These are phyloP conservation scores for Venustampulla echinocandica DNA, from an alignment of 495 filamentous ascomycete genomes.

Conservation along the genomic window DNA sequence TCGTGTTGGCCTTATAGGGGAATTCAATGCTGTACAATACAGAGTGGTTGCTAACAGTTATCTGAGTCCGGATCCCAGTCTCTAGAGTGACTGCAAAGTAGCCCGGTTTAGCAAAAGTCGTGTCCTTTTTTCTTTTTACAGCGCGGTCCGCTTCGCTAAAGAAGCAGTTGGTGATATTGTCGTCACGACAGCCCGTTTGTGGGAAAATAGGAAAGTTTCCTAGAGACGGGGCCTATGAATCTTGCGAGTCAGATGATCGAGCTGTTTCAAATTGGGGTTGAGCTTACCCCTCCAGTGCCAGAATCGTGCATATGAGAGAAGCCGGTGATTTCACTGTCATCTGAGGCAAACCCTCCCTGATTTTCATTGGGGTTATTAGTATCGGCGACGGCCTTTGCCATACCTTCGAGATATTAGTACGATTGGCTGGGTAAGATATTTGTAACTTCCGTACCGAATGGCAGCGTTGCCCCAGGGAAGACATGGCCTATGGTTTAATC, in stretches of 20 bases:
- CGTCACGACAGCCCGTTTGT: slow-evolving; percentile 53
- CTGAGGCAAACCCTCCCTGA: slow-evolving; percentile 64
- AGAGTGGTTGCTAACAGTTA: slow-evolving; percentile 57
- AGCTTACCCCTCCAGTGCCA: slow-evolving; percentile 55
- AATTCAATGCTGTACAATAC: slow-evolving; percentile 70
- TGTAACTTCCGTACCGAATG: slow-evolving; percentile 42
- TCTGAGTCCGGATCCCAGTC: slow-evolving; percentile 53
- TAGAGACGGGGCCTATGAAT: slow-evolving; percentile 41
- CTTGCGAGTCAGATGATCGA: neutral
- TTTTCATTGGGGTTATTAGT: slow-evolving; percentile 41
- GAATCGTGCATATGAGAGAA: slow-evolving; percentile 70
- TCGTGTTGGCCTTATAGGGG: slow-evolving; percentile 24
- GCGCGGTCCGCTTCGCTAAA: slow-evolving; percentile 40
- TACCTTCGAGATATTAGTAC: slow-evolving; percentile 34
- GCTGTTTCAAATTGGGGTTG: neutral
- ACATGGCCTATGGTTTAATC: slow-evolving; percentile 40
- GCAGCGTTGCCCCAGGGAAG: slow-evolving; percentile 66
- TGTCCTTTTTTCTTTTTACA: slow-evolving; percentile 29
- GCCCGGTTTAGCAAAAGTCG: slow-evolving; percentile 52
- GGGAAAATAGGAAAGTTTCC: slow-evolving; percentile 73
- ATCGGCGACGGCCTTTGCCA: slow-evolving; percentile 74
- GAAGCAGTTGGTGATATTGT: slow-evolving; percentile 54
- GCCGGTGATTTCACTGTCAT: slow-evolving; percentile 52
- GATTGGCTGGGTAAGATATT: neutral
- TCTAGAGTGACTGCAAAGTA: slow-evolving; percentile 57